phyloP scores from a whole-genome alignment of 202 grass and related monocot genomes.

The Saccharum hybrid region DNA sequence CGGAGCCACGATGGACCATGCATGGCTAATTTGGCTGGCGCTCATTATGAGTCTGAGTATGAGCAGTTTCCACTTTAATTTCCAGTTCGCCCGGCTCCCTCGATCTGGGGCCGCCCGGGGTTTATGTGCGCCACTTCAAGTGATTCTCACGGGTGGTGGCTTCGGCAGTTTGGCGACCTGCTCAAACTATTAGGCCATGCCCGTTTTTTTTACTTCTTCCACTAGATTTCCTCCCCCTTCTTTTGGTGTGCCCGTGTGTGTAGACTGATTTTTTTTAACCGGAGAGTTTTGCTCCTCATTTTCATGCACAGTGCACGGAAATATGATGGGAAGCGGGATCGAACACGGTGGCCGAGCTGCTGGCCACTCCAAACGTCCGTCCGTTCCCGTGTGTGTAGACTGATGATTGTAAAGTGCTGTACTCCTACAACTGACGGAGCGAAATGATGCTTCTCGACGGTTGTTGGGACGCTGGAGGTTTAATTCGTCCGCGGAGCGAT shows the following conservation, averaged over 20 bases:
- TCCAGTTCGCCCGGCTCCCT: neutral
- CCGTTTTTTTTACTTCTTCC: neutral
- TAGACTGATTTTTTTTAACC: too few species aligned
- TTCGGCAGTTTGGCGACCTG: neutral
- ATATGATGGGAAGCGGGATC: too few species aligned
- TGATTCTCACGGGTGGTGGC: conserved; percentile 7
- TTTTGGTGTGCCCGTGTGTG: too few species aligned
- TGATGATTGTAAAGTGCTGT: too few species aligned
- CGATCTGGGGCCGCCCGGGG: neutral
- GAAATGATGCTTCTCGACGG: too few species aligned
- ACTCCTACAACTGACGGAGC: too few species aligned
- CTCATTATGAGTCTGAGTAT: conserved; percentile 12
- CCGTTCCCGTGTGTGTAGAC: too few species aligned
- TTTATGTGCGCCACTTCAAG: neutral
- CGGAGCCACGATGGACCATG: neutral
- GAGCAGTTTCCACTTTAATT: neutral
- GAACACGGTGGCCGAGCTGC: too few species aligned
- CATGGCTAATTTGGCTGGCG: neutral
- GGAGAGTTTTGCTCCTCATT: too few species aligned
- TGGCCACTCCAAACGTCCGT: too few species aligned
- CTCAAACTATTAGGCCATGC: neutral
- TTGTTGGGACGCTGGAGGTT: neutral
- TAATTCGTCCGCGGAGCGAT: neutral
- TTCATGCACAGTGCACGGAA: too few species aligned
- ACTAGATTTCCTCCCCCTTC: too few species aligned